Conservation (phyloP, 2,329 filamentous ascomycete species). For the Dryadomyces quercus-mongolicae region DNA sequence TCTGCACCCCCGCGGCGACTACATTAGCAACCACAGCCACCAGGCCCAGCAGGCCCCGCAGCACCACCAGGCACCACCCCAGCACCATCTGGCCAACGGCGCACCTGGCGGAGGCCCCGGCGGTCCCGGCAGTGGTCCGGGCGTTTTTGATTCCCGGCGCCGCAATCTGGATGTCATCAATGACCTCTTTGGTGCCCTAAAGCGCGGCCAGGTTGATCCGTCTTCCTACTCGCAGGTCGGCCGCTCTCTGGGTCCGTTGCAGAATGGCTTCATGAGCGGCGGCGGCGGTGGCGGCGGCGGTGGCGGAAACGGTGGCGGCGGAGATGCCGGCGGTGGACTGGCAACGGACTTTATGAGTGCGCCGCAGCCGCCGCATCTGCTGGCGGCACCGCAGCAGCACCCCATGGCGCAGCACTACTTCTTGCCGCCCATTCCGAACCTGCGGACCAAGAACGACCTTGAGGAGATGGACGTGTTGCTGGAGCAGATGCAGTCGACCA, state of each 20-base stretch:
- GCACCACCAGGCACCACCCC: not conserved
- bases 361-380: slow-evolving; percentile 36
- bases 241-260: slow-evolving; percentile 72
- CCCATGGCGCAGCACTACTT: slow-evolving; percentile 71
- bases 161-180: slow-evolving; percentile 80
- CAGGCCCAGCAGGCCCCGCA: not conserved
- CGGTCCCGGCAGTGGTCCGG: slow-evolving; percentile 14
- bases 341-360: slow-evolving; percentile 42
- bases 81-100: slow-evolving; percentile 3
- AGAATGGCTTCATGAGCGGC: slow-evolving; percentile 39
- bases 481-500: slow-evolving; percentile 89
- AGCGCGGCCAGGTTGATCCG: slow-evolving; percentile 81
- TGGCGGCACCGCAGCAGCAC: slow-evolving; percentile 32
- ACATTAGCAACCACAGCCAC: slow-evolving; percentile 30
- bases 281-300: slow-evolving; percentile 26
- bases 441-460: slow-evolving; percentile 87
- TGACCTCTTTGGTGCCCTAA: slow-evolving; percentile 87
- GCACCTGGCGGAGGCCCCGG: not conserved
- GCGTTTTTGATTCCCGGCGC: slow-evolving; percentile 58
- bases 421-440: slow-evolving; percentile 72
- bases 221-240: slow-evolving; percentile 85
- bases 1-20: slow-evolving; percentile 44
- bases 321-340: slow-evolving; percentile 33
- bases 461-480: slow-evolving; percentile 90
- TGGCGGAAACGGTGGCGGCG: slow-evolving; percentile 29